Evolutionary conservation across 2,329 filamentous ascomycete species (phyloP), one percentile per base, ranked within the genome.

Genomic region (Trichocomaceae sp.): DNA sequence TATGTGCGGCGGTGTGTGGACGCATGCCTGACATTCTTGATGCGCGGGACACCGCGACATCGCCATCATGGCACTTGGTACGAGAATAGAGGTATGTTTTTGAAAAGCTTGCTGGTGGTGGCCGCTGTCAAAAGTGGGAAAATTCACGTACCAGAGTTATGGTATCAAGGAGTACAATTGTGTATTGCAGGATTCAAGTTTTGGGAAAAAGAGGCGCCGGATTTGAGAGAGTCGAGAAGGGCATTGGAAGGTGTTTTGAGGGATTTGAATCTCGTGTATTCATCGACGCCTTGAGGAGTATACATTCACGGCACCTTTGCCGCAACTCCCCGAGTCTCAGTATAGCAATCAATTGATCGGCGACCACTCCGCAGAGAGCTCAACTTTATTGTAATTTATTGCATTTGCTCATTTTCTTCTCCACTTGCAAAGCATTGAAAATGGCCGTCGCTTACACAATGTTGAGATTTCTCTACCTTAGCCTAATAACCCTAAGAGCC

Each of bases 21-120:
- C 20, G 33, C 47, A 23, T 50, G 47, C 10, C 33, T 39, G 19
- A 39, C 31, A 37, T 31, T 22, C 10, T n/a, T 50, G 20, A 37
- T 39, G 33, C 47, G 33, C 5, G 31, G 47, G 17, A 50, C 19
- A 5, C 31, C 33, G 15, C 29, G 33, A 15, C 33, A 50, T 23
- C 31, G 47, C n/a, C 47, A 50, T 10, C 47, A 50, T 41, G 47
- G 47, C n/a, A 50, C 47, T 4, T 50, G 47, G 47, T 39, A 39
- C 20, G 33, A 39, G 33, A 39, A 39, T 9, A 22, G 47, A 39
- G 31, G 33, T 9, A 50, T 37, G 31, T 50, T 50, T 9, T 39
- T 39, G 23, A 39, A 37, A 8, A 39, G 31, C 17, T 8, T 50
- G 37, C 23, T 50, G 13, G 20, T 50, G 12, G 31, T 50, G 37